Base-by-base conservation (phyloP, 805 yeast genomes). In the Geotrichum ghanense region DNA sequence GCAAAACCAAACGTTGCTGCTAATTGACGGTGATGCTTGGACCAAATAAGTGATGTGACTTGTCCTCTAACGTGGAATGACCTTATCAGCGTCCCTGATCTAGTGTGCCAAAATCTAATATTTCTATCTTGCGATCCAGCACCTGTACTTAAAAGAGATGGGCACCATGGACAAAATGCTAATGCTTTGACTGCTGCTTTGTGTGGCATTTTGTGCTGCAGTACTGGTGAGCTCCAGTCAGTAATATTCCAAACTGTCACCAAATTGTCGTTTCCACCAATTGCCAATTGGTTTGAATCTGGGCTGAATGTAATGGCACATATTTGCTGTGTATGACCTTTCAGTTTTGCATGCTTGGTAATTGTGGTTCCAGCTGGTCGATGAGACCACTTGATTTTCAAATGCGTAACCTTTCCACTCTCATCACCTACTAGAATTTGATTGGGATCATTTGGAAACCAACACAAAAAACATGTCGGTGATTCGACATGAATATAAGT, bases 131-230 rank as follows among this genome's bases (percentile, higher is more conserved):
- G 79, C 19, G 81, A 76, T 0, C 97, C 97, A 2, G 92, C 96
- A 0, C 97, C 97, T 0, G 96, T 87, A 0, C 90, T 96, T 27
- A 89, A 61, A 6, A 89, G 64, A 2, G 82, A 72, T 12, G 77
- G 77, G 17, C 86, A 73, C 96, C 96, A 88, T 0, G 97, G 97
- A 59, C 96, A 89, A 56, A 76, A 89, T 2, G 90, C 83, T 41
- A 89, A 68, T 0, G 95, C 97, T 55, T 88, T 88, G 0, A 89
- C 89, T 0, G 97, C 97, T 1, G 95, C 95, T 2, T 69, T 66
- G 56, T 89, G 97, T 1, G 72, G 75, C 45, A 88, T 66, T 7
- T 63, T 59, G 57, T 71, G 76, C 50, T 66, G 62, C 43, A 75
- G 54, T 20, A 46, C 56, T 7, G 90, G 83, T 0, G 58, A 46